Base-by-base conservation (phyloP, 2,329 filamentous ascomycete species). In the Microdochium nivale region DNA sequence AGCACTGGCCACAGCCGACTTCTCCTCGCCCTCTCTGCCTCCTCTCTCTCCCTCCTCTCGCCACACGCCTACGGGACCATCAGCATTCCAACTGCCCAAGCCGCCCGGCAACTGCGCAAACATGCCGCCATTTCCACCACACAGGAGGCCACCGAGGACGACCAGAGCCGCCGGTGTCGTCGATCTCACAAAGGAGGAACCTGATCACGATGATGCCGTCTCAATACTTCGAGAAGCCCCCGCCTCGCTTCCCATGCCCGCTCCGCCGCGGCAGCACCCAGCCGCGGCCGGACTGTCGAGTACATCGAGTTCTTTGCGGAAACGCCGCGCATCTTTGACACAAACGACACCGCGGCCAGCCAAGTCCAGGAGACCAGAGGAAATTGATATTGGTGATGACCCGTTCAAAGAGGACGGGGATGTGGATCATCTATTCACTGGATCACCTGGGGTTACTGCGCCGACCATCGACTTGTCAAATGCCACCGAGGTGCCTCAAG, bases 391-490 rank as follows among this genome's bases (percentile, higher is more conserved):
- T 51, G 60, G n/a, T n/a, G n/a, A 68, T 49, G 48, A 63, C 10
- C 55, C 65, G 10, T 19, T 30, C 52, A 62, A 63, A 16, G 56
- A 63, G 43, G 50, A 54, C 32, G 54, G 54, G 16, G 52, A 53
- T 25, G 62, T 63, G 19, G 63, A 68, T n/a, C 33, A 49, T 11
- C 57, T 56, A 10, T 13, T 44, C 9, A 30, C 37, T 2, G 30
- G 46, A 11, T 25, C 53, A 3, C 11, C 48, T 16, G 57, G 55
- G 9, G 53, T 56, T 4, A 58, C 62, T 16, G 54, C 57, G 4
- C 64, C 69, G 21, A 55, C 67, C 9, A 66, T 72, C 44, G 72
- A 77, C 57, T 58, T 77, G 9, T 69, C 67, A 2, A 71, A 73
- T 54, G 66, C 67, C 4, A 72, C 71, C 11, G 70, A 73, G 35